These are phyloP conservation scores for Castanospermum australe DNA, from an alignment of 306 rosid species.

Conservation along the genomic window DNA sequence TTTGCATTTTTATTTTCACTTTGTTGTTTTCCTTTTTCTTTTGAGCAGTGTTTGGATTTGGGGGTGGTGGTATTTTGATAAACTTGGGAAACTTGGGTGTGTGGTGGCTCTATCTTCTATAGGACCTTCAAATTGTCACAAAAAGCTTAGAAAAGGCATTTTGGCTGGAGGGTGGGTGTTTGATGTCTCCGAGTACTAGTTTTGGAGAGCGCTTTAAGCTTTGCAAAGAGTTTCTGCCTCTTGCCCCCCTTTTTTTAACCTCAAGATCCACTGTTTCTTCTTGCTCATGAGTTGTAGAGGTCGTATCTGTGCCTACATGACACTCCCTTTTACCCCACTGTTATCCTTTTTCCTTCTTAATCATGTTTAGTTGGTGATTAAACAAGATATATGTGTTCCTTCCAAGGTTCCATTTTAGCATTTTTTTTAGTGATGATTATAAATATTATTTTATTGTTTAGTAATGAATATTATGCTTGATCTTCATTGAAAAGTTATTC, in stretches of 20 bases:
- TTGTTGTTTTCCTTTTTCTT: slow-evolving; percentile 46
- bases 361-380: too few species aligned
- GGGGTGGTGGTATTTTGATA: slow-evolving; percentile 36
- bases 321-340: background rate
- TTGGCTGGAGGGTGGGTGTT: slow-evolving; percentile 70
- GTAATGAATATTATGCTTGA: too few species aligned
- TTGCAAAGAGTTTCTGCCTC: slow-evolving; percentile 21
- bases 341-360: too few species aligned
- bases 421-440: too few species aligned
- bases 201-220: slow-evolving; percentile 32
- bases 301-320: too few species aligned
- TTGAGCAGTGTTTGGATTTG: slow-evolving; percentile 42
- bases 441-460: too few species aligned
- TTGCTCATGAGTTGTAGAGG: background rate
- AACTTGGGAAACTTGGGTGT: slow-evolving; percentile 38
- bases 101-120: slow-evolving; percentile 37
- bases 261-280: slow-evolving; percentile 25
- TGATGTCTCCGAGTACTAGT: slow-evolving; percentile 52
- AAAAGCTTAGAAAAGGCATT: slow-evolving; percentile 42
- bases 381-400: too few species aligned
- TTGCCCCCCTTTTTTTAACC: background rate
- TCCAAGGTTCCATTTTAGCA: too few species aligned
- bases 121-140: slow-evolving; percentile 32
- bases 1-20: slow-evolving; percentile 24
- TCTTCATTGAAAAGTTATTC: too few species aligned